Percentiles rank a stretch among this genome's conserved stretches.
These are phyloP conservation scores for Aspergillus thermomutatus DNA, from an alignment of 2,329 filamentous ascomycete genomes.

Conservation along the genomic window DNA sequence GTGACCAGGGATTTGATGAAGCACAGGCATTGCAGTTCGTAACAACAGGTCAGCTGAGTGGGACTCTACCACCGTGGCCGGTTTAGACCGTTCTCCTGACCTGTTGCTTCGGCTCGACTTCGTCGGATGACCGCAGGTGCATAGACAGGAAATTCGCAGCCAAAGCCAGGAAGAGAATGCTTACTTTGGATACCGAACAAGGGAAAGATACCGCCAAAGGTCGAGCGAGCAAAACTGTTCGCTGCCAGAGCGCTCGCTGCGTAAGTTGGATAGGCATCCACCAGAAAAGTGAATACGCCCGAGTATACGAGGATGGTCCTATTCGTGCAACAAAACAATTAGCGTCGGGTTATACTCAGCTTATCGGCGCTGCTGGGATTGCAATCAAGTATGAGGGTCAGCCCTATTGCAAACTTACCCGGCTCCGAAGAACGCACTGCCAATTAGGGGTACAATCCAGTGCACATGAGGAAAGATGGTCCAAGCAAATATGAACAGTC, in stretches of 20 bases:
- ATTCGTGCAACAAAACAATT: slow-evolving; percentile 17
- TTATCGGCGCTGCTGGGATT: slow-evolving; percentile 11
- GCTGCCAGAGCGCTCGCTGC: slow-evolving; percentile 68
- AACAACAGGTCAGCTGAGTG: slow-evolving; percentile 3
- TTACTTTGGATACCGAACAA: slow-evolving; percentile 64
- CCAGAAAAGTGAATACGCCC: slow-evolving; percentile 84
- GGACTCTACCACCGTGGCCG: neutral
- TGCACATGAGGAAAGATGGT: slow-evolving; percentile 70
- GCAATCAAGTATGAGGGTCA: slow-evolving; percentile 31
- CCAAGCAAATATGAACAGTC: slow-evolving; percentile 88
- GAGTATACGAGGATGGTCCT: slow-evolving; percentile 76
- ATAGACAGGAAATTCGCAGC: neutral
- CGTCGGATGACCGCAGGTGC: neutral
- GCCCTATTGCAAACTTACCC: slow-evolving; percentile 53
- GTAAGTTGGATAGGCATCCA: slow-evolving; percentile 54
- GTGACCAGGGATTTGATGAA: slow-evolving; percentile 8
- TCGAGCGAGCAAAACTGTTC: slow-evolving; percentile 74
- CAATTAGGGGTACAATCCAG: slow-evolving; percentile 74
- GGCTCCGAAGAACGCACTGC: slow-evolving; percentile 66
- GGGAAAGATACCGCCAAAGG: slow-evolving; percentile 76
- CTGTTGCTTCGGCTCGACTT: neutral
- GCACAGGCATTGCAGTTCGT: neutral
- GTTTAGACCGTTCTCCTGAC: neutral
- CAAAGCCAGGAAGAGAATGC: slow-evolving; percentile 14
- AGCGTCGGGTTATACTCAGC: neutral